These are phyloP conservation scores for Rhododendron henanense DNA, from an alignment of 148 eudicot genomes.

Conservation along the genomic window DNA sequence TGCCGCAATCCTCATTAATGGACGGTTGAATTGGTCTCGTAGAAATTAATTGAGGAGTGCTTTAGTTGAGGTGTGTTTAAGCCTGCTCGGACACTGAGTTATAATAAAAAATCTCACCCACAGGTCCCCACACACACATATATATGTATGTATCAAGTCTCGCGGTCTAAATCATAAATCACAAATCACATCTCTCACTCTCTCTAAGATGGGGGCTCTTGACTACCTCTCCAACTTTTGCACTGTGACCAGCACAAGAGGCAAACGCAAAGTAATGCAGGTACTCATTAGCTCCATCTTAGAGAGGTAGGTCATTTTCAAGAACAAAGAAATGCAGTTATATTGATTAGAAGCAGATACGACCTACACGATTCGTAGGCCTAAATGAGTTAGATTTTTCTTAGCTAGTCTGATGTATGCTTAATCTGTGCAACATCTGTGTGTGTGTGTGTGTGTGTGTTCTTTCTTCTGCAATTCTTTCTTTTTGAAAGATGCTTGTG, in stretches of 20 bases:
- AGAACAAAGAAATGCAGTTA: background rate
- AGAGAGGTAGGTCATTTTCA: background rate
- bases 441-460: too few relatives aligned
- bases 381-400: too few relatives aligned
- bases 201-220: conserved; percentile 65
- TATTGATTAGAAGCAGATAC: background rate
- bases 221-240: conserved; percentile 75
- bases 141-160: background rate
- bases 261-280: conserved; percentile 70
- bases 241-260: conserved; percentile 55
- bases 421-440: background rate
- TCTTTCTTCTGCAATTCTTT: background rate
- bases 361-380: background rate
- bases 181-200: background rate
- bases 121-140: background rate
- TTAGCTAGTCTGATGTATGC: background rate
- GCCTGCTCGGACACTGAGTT: background rate
- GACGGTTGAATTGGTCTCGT: background rate
- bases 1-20: rapidly evolving
- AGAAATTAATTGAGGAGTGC: background rate
- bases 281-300: conserved; percentile 24
- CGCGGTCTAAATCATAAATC: background rate
- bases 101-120: background rate
- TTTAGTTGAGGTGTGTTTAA: conserved; percentile 15
- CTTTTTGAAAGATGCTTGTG: background rate